phyloP scores from a whole-genome alignment of 805 yeast species.

The Wickerhamomyces xylosicus region DNA sequence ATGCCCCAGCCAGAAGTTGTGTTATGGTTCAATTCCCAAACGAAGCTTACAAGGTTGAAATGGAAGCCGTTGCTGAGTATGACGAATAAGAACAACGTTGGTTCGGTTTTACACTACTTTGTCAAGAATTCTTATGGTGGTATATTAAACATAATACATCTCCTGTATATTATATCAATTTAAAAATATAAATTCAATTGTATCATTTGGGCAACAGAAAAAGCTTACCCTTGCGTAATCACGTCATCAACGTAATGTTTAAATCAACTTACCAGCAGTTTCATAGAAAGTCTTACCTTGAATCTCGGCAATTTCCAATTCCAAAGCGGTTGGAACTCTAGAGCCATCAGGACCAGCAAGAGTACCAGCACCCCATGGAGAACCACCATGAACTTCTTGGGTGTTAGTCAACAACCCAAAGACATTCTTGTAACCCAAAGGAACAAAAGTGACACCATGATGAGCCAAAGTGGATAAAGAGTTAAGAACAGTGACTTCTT shows the following conservation, averaged over 20 bases:
- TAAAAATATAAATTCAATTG: too few species aligned
- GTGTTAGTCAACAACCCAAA: constrained; percentile 43
- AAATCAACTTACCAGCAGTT: constrained; percentile 4
- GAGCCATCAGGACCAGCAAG: constrained; percentile 66
- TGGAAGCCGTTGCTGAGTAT: constrained; percentile 36
- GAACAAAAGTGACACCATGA: constrained; percentile 66
- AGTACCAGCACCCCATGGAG: constrained; percentile 81
- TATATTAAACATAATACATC: too few species aligned
- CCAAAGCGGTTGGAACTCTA: constrained; percentile 51
- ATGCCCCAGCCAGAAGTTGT: constrained; percentile 44
- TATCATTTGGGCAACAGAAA: too few species aligned
- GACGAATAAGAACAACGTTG: constrained; percentile 1
- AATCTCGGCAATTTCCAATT: constrained; percentile 44
- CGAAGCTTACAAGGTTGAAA: constrained; percentile 36
- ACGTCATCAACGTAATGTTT: too few species aligned
- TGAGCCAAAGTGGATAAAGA: constrained; percentile 48
- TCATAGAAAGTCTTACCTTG: constrained; percentile 39
- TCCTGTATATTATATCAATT: too few species aligned
- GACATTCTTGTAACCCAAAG: constrained; percentile 54
- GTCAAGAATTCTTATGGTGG: too few species aligned
- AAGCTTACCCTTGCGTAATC: too few species aligned
- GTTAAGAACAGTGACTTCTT: constrained; percentile 52
- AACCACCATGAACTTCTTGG: constrained; percentile 63
- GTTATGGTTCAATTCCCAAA: constrained; percentile 42
- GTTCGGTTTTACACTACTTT: background rate